Conservation (phyloP, 805 yeast genomes). For the Candida maltosa region DNA sequence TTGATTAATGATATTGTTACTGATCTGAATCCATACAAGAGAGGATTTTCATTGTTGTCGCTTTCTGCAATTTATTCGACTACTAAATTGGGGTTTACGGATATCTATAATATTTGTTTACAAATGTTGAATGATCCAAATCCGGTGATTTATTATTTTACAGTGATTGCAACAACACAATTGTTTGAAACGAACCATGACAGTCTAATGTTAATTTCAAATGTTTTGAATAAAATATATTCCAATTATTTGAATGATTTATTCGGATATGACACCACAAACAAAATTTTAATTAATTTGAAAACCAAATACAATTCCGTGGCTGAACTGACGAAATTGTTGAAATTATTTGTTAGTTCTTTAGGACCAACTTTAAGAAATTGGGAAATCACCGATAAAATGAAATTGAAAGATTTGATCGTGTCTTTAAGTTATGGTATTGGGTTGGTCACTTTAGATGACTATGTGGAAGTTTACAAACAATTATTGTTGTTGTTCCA, state of each 20-base stretch:
- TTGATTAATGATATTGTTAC: slow-evolving; percentile 62
- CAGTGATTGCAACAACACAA: slow-evolving; percentile 56
- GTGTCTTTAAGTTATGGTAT: slow-evolving; percentile 27
- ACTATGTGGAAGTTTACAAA: slow-evolving; percentile 20
- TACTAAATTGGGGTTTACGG: slow-evolving; percentile 26
- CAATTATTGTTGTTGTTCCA: slow-evolving; percentile 27
- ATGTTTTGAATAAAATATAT: slow-evolving; percentile 30
- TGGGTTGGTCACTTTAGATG: slow-evolving; percentile 26
- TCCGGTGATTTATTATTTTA: slow-evolving; percentile 76
- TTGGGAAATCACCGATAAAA: slow-evolving; percentile 14
- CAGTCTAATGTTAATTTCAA: slow-evolving; percentile 38
- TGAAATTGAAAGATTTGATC: slow-evolving; percentile 23
- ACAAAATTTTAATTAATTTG: slow-evolving; percentile 31
- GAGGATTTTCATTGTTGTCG: slow-evolving; percentile 40
- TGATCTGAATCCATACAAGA: slow-evolving; percentile 57
- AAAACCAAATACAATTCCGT: slow-evolving; percentile 29
- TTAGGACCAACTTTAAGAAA: slow-evolving; percentile 38
- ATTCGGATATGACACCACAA: slow-evolving; percentile 33
- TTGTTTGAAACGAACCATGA: slow-evolving; percentile 56
- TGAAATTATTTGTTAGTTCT: slow-evolving; percentile 29
- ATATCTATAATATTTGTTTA: slow-evolving; percentile 53
- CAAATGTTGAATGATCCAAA: slow-evolving; percentile 76
- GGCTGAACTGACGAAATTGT: slow-evolving; percentile 18
- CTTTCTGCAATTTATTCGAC: slow-evolving; percentile 27
- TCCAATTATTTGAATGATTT: slow-evolving; percentile 30